Evolutionary conservation across 2,329 filamentous ascomycete genomes (phyloP), one percentile per base, ranked within the genome.

Genomic region (Fusarium transvaalense): DNA sequence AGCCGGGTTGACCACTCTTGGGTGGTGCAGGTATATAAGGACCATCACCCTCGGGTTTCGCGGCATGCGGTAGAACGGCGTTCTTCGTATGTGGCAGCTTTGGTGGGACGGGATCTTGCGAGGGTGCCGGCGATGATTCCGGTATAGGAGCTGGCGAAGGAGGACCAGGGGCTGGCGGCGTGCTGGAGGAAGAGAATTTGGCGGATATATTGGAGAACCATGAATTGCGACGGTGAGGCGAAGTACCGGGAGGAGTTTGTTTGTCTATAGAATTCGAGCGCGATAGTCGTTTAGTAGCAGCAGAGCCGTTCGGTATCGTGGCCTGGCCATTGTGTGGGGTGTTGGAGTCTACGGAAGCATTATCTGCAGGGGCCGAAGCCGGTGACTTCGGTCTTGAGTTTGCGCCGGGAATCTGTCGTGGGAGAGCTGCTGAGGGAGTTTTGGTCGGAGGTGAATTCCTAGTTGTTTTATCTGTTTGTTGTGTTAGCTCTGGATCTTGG

Each of bases 181-280:
- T 77, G 66, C 66, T 77, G 67, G 85, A 78, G n/a, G 82, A 94
- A 19, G 82, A 94, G 81, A 98, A 97, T 77, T 97, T 97, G 70
- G 93, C 95, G 68, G 93, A 97, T 71, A 98, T 89, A 76, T 89
- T 97, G 58, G 92, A 93, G 75, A 98, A 94, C 96, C 96, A 99
- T 15, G 94, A 97, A 66, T 89, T 90, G 68, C 93, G 87, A 54
- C 88, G 84, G 45, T 83, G 81, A 10, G 82, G 78, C 3, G 82
- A 79, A 37, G 79, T 75, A 58, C 76, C 71, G 56, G 71, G 68
- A 54, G 71, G 63, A 23, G 66, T 61, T 38, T 73, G 72, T 59
- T 76, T 79, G 12, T 81, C 79, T 64, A 77, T 69, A n/a, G 79
- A 81, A 27, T 73, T 70, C 13, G 79, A 79, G 47, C 79, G 74